A percentile compares a stretch with the other conserved stretches of the same genome.
phyloP scores from a whole-genome alignment of 1,139 yeast species.

The Williopsis jadinii region DNA sequence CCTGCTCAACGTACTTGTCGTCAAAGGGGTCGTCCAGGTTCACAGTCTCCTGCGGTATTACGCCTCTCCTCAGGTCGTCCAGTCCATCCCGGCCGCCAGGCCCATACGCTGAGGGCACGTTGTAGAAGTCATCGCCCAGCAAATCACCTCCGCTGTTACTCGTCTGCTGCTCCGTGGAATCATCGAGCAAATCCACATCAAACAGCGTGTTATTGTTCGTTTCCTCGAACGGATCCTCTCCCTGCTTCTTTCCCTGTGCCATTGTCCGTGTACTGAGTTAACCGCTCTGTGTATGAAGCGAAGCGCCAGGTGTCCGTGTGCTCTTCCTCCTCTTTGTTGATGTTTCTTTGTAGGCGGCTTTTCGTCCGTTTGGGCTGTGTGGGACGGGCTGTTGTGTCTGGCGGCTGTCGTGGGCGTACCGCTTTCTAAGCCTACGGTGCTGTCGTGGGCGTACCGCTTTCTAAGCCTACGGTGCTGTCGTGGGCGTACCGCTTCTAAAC shows the following conservation, averaged over 20 bases:
- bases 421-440: neutral
- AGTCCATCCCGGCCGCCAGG: conserved; percentile 8
- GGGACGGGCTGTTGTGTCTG: neutral
- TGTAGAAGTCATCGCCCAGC: conserved; percentile 9
- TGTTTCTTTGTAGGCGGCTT: neutral
- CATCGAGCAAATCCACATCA: conserved; percentile 9
- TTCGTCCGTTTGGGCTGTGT: neutral
- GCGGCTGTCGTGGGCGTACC: neutral
- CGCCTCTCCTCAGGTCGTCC: conserved; percentile 18
- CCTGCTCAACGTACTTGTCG: conserved; percentile 24
- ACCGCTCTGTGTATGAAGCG: no score
- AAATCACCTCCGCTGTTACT: conserved; percentile 9
- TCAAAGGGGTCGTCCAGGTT: conserved; percentile 28
- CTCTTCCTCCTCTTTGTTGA: neutral
- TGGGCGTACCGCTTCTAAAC: neutral
- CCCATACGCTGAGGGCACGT: conserved; percentile 10
- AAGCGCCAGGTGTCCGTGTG: no score
- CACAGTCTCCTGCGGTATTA: conserved; percentile 25
- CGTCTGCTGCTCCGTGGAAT: neutral
- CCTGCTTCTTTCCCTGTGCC: neutral
- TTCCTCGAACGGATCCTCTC: conserved; percentile 3
- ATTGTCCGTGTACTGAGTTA: no score
- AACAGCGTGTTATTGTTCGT: conserved; percentile 8
- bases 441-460: neutral
- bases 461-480: neutral